A percentile compares a stretch with the other conserved stretches of the same genome.
phyloP scores from a whole-genome alignment of 768 basidiomycete genomes.

The Pleurotus salmoneostramineus region DNA sequence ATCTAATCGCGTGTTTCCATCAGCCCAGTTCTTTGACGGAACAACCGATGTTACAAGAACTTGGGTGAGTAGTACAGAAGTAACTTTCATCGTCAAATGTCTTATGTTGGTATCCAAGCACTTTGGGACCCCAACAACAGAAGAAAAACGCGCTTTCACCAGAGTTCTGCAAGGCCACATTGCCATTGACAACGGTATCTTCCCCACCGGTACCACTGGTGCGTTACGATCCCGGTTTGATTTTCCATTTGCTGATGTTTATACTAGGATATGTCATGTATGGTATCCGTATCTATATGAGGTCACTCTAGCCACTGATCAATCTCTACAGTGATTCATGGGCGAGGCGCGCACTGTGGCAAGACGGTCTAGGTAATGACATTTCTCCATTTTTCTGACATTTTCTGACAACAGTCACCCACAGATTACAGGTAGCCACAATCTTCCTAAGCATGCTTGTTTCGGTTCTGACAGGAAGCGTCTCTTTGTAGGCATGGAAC shows the following conservation, averaged over 20 bases:
- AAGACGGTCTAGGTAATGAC: slow-evolving; percentile 75
- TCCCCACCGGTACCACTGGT: slow-evolving; percentile 81
- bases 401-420: neutral
- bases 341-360: slow-evolving; percentile 78
- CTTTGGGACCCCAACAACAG: slow-evolving; percentile 79
- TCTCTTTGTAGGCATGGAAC: slow-evolving; percentile 71
- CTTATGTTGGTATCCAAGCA: slow-evolving; percentile 44
- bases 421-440: slow-evolving; percentile 55
- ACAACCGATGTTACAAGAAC: slow-evolving; percentile 95
- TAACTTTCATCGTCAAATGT: neutral
- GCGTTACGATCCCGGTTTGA: no score
- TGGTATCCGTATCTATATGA: slow-evolving; percentile 11
- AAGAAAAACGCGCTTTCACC: slow-evolving; percentile 87
- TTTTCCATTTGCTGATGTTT: no score
- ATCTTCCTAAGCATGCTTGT: neutral
- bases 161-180: slow-evolving; percentile 91
- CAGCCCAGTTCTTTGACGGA: slow-evolving; percentile 85
- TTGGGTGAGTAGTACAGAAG: slow-evolving; percentile 44
- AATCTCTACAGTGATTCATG: slow-evolving; percentile 62
- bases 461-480: neutral
- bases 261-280: slow-evolving; percentile 59
- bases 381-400: slow-evolving; percentile 7
- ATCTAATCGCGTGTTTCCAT: neutral
- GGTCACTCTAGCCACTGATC: neutral
- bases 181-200: slow-evolving; percentile 79